phyloP scores from a whole-genome alignment of 305 asterid genomes.

The Solanum hybrid region DNA sequence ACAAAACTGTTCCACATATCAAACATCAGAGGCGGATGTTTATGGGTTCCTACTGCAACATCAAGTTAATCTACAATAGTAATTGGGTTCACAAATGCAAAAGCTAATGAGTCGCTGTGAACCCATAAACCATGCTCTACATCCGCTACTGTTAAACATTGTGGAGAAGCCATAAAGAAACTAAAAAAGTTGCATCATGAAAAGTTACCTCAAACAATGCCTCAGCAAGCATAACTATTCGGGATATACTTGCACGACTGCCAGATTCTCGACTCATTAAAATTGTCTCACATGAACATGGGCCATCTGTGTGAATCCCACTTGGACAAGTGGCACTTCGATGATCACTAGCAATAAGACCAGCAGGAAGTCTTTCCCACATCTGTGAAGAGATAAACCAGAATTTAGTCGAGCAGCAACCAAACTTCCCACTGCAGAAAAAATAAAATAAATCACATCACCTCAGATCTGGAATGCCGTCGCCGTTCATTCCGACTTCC shows the following conservation, averaged over 20 bases:
- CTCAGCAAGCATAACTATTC: conserved; percentile 91
- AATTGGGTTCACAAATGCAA: not conserved
- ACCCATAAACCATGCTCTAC: not conserved
- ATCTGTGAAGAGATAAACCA: conserved; percentile 30
- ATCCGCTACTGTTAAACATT: not conserved
- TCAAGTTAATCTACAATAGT: not conserved
- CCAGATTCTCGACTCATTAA: conserved; percentile 57
- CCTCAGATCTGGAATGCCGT: conserved; percentile 75
- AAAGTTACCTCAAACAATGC: conserved; percentile 80
- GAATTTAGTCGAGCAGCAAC: conserved; percentile 5
- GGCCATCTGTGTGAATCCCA: conserved; percentile 61
- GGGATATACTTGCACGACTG: conserved; percentile 62
- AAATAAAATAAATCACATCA: conserved; percentile 12
- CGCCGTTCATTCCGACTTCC: conserved; percentile 42
- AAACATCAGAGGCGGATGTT: not conserved
- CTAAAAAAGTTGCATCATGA: not conserved
- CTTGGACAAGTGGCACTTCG: conserved; percentile 51
- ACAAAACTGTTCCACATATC: not conserved
- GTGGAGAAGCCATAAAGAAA: not conserved
- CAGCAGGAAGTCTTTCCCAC: conserved; percentile 59
- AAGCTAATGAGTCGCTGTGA: not conserved
- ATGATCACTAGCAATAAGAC: conserved; percentile 32
- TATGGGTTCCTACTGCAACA: not conserved
- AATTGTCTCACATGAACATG: conserved; percentile 68
- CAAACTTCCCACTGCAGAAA: not conserved